Percentiles rank a stretch among this genome's conserved stretches.
phyloP scores from a whole-genome alignment of 495 filamentous ascomycete species.

The Aspergillus funiculosus region DNA sequence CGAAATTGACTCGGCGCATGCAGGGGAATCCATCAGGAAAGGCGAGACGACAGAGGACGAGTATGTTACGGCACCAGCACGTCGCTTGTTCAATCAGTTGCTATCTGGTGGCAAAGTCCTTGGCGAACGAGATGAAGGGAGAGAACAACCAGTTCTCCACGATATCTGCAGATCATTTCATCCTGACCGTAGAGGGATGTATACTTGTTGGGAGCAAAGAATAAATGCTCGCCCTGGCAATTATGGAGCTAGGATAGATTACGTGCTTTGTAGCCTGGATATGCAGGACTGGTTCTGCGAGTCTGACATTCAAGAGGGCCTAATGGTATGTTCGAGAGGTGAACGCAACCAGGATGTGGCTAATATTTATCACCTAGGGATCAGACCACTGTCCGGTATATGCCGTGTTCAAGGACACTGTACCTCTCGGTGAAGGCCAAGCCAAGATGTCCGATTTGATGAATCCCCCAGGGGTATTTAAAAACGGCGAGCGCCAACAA shows the following conservation, averaged over 20 bases:
- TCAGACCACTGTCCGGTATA: conserved; percentile 97
- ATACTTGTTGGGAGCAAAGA: conserved; percentile 88
- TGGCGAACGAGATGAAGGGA: conserved; percentile 62
- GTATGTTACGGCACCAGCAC: conserved; percentile 67
- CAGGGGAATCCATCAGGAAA: conserved; percentile 65
- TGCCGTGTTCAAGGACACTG: conserved; percentile 61
- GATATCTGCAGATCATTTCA: conserved; percentile 86
- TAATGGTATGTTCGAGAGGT: conserved; percentile 52
- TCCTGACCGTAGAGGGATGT: conserved; percentile 78
- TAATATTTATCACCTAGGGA: conserved; percentile 45
- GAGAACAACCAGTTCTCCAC: conserved; percentile 70
- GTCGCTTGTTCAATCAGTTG: conserved; percentile 80
- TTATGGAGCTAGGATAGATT: conserved; percentile 87
- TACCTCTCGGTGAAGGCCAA: conserved; percentile 45
- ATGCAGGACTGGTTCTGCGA: conserved; percentile 82
- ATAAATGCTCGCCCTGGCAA: conserved; percentile 87
- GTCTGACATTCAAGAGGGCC: conserved; percentile 91
- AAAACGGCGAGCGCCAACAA: conserved; percentile 58
- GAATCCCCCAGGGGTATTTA: conserved; percentile 73
- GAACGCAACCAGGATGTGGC: not conserved
- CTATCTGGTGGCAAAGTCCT: conserved; percentile 65
- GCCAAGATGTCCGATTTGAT: conserved; percentile 65
- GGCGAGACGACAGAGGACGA: conserved; percentile 58
- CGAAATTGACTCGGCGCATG: conserved; percentile 66
- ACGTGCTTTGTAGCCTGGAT: conserved; percentile 73